Conservation (phyloP, 768 basidiomycete genomes). For the Suillus cothurnatus region DNA sequence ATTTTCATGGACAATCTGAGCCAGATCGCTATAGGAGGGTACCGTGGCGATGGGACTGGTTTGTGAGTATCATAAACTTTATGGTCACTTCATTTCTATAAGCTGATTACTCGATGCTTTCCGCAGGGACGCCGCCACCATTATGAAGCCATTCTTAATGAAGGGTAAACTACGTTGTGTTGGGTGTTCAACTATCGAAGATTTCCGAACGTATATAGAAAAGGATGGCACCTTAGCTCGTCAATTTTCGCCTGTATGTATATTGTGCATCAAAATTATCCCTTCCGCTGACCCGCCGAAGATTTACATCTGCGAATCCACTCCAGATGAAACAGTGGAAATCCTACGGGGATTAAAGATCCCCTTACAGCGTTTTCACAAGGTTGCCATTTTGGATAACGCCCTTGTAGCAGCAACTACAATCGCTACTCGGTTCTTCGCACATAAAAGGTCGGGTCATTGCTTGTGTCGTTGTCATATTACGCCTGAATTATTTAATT, state of each 20-base stretch:
- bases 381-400: slow-evolving; percentile 7
- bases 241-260: slow-evolving; percentile 12
- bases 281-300: background rate
- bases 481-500: background rate
- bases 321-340: slow-evolving; percentile 5
- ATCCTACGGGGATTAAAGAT: slow-evolving; percentile 9
- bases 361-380: slow-evolving; percentile 9
- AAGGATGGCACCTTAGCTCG: slow-evolving; percentile 13
- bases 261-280: background rate
- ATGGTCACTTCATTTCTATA: background rate
- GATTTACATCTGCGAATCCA: slow-evolving; percentile 11
- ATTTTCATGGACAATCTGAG: slow-evolving; percentile 15
- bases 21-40: slow-evolving; percentile 13
- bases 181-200: slow-evolving; percentile 14
- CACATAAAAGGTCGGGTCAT: slow-evolving; percentile 12
- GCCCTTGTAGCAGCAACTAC: slow-evolving; percentile 8
- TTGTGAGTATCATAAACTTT: slow-evolving; percentile 4
- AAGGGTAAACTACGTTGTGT: slow-evolving; percentile 11
- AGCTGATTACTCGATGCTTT: background rate
- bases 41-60: slow-evolving; percentile 12
- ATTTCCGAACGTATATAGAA: slow-evolving; percentile 12
- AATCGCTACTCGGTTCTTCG: slow-evolving; percentile 10
- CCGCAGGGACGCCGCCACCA: slow-evolving; percentile 12
- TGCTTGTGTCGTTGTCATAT: background rate
- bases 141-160: slow-evolving; percentile 13